Base-by-base conservation (phyloP, 331 rosid genomes). In the Dryas integrifolia region DNA sequence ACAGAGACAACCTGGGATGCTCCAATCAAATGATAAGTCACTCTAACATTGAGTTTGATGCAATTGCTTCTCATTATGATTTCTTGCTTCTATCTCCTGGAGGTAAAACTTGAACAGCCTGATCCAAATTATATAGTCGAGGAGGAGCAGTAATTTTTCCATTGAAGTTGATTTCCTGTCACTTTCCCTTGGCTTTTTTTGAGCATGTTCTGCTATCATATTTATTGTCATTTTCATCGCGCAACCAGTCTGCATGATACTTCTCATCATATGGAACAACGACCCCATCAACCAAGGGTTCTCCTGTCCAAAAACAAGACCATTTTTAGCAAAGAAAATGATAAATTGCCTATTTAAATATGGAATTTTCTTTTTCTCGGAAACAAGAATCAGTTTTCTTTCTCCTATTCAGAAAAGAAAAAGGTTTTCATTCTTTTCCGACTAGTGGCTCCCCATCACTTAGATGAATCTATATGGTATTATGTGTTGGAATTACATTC, bases 201-300 rank as follows among this genome's bases (percentile, higher is more conserved):
- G 35, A 30, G 35, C 35, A 1, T 30, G 35, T 30, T 30, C 35
- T 30, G 35, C 35, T 30, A 30, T 30, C 35, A 1, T 30, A 30
- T 30, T 30, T 30, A 45, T 60, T 60, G 65, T 6, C 4, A 6
- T 60, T 60, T 60, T 41, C 48, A 0, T 60, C 46, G 16, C 7
- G 3, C 49, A 40, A 3, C 24, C 44, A 6, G 57, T 45, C 50
- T 13, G 18, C 67, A 47, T 40, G 70, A 43, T 50, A 50, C 24
- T 50, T 73, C n/a, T 73, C 60, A 73, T 51, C 70, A 62, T 73
- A 51, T 21, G 53, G 70, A 16, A 40, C 16, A 58, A 39, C 62
- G 6, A 4, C 48, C 5, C 77, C 62, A 49, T 30, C 70, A 30
- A 61, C 16, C n/a, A 72, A 4, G 6, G 62, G 69, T 40, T 49